Evolutionary conservation across 2,329 filamentous ascomycete species (phyloP).

Genomic region (Cercospora sp.): DNA sequence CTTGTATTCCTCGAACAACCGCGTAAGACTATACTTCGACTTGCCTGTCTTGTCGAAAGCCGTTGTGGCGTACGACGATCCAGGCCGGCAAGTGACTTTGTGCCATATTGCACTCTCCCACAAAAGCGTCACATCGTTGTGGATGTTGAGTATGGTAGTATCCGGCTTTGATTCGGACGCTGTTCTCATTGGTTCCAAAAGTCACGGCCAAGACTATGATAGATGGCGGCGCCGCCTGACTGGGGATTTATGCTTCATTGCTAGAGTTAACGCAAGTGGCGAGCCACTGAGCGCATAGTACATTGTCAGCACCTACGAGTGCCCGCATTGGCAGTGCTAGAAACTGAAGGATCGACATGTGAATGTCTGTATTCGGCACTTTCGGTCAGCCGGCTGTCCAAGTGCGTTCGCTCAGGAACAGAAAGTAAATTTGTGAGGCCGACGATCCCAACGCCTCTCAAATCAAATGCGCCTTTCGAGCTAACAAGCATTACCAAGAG

Average conservation of each 20-base stretch:
- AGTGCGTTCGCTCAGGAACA: slow-evolving; percentile 9
- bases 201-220: not conserved
- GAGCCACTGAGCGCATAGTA: slow-evolving; percentile 5
- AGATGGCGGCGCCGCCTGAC: not conserved
- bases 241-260: slow-evolving; percentile 16
- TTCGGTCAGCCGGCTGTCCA: slow-evolving; percentile 10
- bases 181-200: not conserved
- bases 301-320: slow-evolving; percentile 1
- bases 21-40: not conserved
- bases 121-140: slow-evolving; percentile 4
- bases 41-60: not conserved
- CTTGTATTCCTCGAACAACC: not conserved
- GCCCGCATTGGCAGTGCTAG: not conserved
- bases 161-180: not conserved
- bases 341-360: slow-evolving; percentile 1
- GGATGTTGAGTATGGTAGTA: slow-evolving; percentile 3
- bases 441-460: not conserved
- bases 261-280: slow-evolving; percentile 16
- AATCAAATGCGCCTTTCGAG: not conserved
- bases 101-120: not conserved
- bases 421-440: not conserved
- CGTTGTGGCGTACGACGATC: not conserved
- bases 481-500: not conserved
- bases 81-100: not conserved
- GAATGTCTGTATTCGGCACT: not conserved